phyloP scores from a whole-genome alignment of 1,284 basidiomycete genomes.

The Peniophora sp. region DNA sequence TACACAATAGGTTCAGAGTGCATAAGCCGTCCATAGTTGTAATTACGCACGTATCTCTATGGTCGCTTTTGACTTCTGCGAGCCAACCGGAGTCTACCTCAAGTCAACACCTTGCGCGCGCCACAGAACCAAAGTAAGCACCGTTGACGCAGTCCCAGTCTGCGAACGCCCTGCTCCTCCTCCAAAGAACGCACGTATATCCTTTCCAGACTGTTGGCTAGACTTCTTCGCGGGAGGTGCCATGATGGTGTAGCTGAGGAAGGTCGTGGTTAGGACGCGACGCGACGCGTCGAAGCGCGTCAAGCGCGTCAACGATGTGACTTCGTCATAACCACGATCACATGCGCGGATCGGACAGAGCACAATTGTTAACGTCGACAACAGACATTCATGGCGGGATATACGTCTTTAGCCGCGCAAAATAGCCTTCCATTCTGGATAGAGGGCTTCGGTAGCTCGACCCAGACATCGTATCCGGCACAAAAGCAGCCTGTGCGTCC shows the following conservation, averaged over 20 bases:
- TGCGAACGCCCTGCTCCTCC: constrained; percentile 10
- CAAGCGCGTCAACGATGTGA: no score
- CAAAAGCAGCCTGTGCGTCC: no score
- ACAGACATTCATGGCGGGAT: no score
- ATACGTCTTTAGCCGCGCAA: no score
- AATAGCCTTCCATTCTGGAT: no score
- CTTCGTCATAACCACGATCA: no score
- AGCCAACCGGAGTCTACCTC: not conserved
- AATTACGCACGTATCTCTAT: constrained; percentile 24
- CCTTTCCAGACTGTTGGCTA: constrained; percentile 25
- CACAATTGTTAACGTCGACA: no score
- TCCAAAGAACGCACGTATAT: constrained; percentile 39
- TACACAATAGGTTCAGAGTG: constrained; percentile 3
- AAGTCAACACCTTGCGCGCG: not conserved
- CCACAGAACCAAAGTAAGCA: not conserved
- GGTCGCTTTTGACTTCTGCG: constrained; percentile 9
- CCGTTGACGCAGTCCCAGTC: not conserved
- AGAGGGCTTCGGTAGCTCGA: no score
- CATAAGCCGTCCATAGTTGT: not conserved
- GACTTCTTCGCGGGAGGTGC: constrained; percentile 12
- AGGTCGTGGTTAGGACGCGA: not conserved
- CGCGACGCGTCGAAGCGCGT: not conserved
- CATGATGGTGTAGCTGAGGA: not conserved
- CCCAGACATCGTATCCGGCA: no score
- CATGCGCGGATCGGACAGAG: no score